Conservation (phyloP, 78 protist species). For the Tieghemostelium lacteum region DNA sequence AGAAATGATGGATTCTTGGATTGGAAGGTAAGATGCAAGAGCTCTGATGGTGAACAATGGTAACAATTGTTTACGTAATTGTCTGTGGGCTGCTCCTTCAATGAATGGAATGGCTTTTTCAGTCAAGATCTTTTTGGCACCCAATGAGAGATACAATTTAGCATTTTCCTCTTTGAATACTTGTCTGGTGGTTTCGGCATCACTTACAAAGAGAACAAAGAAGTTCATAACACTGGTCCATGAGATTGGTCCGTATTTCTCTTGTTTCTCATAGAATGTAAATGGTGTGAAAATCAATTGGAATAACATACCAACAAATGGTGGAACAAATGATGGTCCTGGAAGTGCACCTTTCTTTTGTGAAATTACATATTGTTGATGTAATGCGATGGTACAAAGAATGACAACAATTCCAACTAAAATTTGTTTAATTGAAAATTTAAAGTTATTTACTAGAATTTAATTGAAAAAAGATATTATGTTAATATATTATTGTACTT, state of each 20-base stretch:
- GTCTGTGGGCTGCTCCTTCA: slow-evolving; percentile 78
- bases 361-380: slow-evolving; percentile 39
- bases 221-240: slow-evolving; percentile 67
- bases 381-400: slow-evolving; percentile 41
- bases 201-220: slow-evolving; percentile 71
- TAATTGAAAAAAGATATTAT: background rate
- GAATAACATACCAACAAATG: slow-evolving; percentile 81
- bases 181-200: slow-evolving; percentile 75
- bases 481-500: background rate
- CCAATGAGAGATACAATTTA: slow-evolving; percentile 43
- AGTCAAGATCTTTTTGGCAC: slow-evolving; percentile 75
- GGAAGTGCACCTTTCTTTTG: slow-evolving; percentile 71
- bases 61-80: slow-evolving; percentile 66
- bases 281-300: slow-evolving; percentile 80
- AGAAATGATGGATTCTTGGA: slow-evolving; percentile 54
- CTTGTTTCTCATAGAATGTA: slow-evolving; percentile 71
- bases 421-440: slow-evolving; percentile 60
- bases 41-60: slow-evolving; percentile 85
- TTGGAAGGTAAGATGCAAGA: slow-evolving; percentile 76
- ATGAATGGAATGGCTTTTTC: slow-evolving; percentile 79
- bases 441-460: background rate
- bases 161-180: slow-evolving; percentile 77
- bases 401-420: slow-evolving; percentile 62
- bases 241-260: slow-evolving; percentile 77
- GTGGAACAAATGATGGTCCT: slow-evolving; percentile 82